Evolutionary conservation across 2,329 filamentous ascomycete genomes (phyloP).

Genomic region (Ophiostoma novo-ulmi): DNA sequence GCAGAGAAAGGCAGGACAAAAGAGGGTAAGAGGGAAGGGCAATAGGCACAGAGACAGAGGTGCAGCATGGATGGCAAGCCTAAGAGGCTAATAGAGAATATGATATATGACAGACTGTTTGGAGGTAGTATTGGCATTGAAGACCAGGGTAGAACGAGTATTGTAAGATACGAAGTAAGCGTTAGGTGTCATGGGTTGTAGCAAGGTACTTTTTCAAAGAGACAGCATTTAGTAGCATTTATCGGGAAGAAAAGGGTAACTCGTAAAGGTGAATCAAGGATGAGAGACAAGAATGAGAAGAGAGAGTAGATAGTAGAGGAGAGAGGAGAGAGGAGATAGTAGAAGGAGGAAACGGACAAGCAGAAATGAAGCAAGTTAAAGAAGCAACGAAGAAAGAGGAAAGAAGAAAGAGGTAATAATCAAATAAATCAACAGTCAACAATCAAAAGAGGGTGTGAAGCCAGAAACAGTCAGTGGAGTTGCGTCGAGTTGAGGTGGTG

Average conservation of each 20-base stretch:
- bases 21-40: too few species aligned
- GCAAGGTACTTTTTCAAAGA: not conserved
- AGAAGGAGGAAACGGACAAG: not conserved
- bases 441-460: not conserved
- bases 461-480: not conserved
- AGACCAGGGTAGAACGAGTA: not conserved
- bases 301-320: not conserved
- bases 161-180: not conserved
- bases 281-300: not conserved
- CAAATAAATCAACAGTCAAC: not conserved
- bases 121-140: not conserved
- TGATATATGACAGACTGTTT: not conserved
- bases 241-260: not conserved
- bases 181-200: too few species aligned
- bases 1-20: too few species aligned
- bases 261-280: not conserved
- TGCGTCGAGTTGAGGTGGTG: not conserved
- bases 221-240: not conserved
- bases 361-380: not conserved
- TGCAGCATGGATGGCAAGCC: not conserved
- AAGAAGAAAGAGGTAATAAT: not conserved
- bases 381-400: not conserved
- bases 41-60: not conserved
- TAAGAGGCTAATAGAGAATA: slow-evolving; percentile 5
- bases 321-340: not conserved